phyloP scores from a whole-genome alignment of 2,329 filamentous ascomycete species.

The Alternaria gansuensis region DNA sequence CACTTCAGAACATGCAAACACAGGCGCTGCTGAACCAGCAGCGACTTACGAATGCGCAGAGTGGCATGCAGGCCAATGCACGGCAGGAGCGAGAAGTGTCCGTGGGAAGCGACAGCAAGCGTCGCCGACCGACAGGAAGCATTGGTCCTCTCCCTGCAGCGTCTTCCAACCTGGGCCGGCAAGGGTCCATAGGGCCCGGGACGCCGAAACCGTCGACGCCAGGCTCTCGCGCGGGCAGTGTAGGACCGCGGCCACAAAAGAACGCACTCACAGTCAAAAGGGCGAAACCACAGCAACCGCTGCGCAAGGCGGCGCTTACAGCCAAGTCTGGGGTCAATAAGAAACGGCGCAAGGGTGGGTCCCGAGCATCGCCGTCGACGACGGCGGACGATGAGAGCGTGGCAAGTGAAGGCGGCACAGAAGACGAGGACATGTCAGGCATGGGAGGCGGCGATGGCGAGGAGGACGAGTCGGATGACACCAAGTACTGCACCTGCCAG shows the following conservation, averaged over 20 bases:
- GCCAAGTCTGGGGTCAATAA: conserved; percentile 50
- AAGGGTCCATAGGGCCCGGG: conserved; percentile 69
- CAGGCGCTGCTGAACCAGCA: conserved; percentile 52
- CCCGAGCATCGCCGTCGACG: conserved; percentile 54
- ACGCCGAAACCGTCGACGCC: conserved; percentile 68
- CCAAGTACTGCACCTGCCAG: conserved; percentile 81
- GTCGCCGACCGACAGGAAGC: conserved; percentile 64
- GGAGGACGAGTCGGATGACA: conserved; percentile 79
- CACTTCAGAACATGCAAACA: conserved; percentile 49
- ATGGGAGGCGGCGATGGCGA: conserved; percentile 51
- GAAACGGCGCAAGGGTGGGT: conserved; percentile 51
- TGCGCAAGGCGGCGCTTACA: conserved; percentile 49
- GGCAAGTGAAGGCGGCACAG: conserved; percentile 56
- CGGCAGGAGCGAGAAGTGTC: conserved; percentile 63
- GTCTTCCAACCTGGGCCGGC: conserved; percentile 65
- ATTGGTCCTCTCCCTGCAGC: conserved; percentile 62
- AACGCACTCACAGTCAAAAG: conserved; percentile 62
- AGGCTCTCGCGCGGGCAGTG: conserved; percentile 66
- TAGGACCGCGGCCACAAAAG: conserved; percentile 61
- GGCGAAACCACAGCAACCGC: conserved; percentile 62
- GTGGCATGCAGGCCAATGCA: conserved; percentile 42
- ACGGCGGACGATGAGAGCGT: conserved; percentile 63
- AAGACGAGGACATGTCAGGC: conserved; percentile 62
- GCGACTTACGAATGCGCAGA: conserved; percentile 48
- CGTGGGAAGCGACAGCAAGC: conserved; percentile 64